Percentiles rank a stretch among this genome's conserved stretches.
Evolutionary conservation across 768 basidiomycete genomes (phyloP).

Genomic region (Mycena venus): DNA sequence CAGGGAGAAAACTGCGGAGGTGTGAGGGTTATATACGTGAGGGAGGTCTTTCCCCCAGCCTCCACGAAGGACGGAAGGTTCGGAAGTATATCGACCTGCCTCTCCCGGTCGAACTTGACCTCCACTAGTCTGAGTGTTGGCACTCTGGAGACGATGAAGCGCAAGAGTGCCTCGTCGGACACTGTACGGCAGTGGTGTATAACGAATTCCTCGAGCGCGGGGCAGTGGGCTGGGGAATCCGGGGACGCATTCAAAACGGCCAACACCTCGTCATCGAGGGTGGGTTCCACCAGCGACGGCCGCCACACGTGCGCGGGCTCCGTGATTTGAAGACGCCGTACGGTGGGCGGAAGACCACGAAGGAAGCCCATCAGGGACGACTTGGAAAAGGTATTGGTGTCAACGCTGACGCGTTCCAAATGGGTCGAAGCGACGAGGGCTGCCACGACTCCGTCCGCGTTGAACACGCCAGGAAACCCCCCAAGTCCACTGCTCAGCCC

Average conservation of each 20-base stretch:
- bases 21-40: neutral
- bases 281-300: neutral
- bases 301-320: neutral
- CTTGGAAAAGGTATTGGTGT: neutral
- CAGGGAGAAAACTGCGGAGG: neutral
- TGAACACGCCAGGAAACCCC: neutral
- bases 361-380: neutral
- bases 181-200: neutral
- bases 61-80: neutral
- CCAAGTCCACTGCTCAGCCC: neutral
- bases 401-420: constrained; percentile 8
- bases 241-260: neutral
- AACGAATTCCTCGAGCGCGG: neutral
- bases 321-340: neutral
- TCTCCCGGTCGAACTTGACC: neutral
- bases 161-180: neutral
- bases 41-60: neutral
- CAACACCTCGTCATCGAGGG: neutral
- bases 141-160: neutral
- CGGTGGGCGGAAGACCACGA: neutral
- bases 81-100: neutral
- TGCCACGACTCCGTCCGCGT: neutral
- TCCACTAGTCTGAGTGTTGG: neutral
- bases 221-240: neutral
- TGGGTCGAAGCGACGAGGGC: neutral